Evolutionary conservation across 257 asterid species (phyloP).

Genomic region (Mentha longifolia): DNA sequence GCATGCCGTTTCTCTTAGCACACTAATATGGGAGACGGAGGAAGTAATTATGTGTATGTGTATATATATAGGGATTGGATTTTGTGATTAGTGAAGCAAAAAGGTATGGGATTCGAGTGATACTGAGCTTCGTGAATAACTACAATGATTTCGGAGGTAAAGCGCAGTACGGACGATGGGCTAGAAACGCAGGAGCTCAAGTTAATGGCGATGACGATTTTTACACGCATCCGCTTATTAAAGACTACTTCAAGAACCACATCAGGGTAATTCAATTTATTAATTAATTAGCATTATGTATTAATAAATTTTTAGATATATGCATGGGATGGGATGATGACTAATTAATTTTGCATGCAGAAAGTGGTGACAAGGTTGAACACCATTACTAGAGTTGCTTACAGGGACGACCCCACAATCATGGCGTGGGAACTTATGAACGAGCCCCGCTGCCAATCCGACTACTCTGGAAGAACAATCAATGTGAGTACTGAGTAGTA

Average conservation of each 20-base stretch:
- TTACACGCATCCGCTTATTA: constrained; percentile 61
- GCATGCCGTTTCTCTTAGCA: no score
- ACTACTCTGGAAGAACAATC: constrained; percentile 67
- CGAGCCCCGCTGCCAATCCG: constrained; percentile 82
- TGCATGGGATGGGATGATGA: no score
- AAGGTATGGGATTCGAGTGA: constrained; percentile 60
- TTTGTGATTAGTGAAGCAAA: constrained; percentile 68
- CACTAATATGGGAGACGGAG: no score
- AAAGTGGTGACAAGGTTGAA: constrained; percentile 67
- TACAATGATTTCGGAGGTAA: constrained; percentile 70
- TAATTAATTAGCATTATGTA: no score
- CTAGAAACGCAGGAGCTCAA: constrained; percentile 50
- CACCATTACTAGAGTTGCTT: constrained; percentile 50
- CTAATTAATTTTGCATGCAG: constrained; percentile 37
- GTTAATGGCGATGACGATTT: constrained; percentile 65
- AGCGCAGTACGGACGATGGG: constrained; percentile 67
- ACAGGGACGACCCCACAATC: constrained; percentile 70
- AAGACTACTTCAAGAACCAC: constrained; percentile 72
- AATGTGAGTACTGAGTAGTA: constrained; percentile 56
- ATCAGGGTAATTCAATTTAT: constrained; percentile 41
- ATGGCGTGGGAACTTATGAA: constrained; percentile 97
- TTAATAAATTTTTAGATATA: no score
- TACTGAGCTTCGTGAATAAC: constrained; percentile 66
- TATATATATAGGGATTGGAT: constrained; percentile 58
- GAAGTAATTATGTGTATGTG: no score